phyloP scores from a whole-genome alignment of 1,139 yeast species.

The Kurtzmaniella quercitrusa region DNA sequence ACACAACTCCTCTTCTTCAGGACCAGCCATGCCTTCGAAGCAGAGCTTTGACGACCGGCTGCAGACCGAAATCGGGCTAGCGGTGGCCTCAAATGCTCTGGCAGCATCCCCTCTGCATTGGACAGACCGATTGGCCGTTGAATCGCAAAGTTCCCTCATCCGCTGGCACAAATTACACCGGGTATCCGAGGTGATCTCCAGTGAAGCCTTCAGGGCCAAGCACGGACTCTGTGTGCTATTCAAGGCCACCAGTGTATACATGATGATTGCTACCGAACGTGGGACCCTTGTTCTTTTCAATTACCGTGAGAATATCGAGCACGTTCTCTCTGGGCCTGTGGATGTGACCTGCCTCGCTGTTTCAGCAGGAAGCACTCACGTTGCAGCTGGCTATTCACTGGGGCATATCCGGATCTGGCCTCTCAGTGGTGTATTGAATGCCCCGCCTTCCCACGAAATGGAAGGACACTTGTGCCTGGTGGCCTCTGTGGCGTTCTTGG shows the following conservation, averaged over 20 bases:
- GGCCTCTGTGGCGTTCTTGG: slow-evolving; percentile 42
- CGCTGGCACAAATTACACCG: not conserved
- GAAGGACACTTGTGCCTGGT: not conserved
- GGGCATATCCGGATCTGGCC: slow-evolving; percentile 33
- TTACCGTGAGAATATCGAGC: slow-evolving; percentile 52
- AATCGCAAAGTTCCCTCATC: not conserved
- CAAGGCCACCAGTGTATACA: slow-evolving; percentile 41
- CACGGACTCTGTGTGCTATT: slow-evolving; percentile 52
- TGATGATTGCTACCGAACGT: slow-evolving; percentile 59
- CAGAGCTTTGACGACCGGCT: slow-evolving; percentile 38
- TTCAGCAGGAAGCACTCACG: slow-evolving; percentile 28
- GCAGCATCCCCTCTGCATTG: not conserved
- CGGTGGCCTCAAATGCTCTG: slow-evolving; percentile 12
- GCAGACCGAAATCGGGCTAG: slow-evolving; percentile 24
- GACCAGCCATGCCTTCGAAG: slow-evolving; percentile 8
- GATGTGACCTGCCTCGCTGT: slow-evolving; percentile 41
- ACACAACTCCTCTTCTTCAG: not conserved
- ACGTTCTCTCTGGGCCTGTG: slow-evolving; percentile 29
- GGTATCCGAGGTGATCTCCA: not conserved
- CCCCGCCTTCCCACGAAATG: not conserved
- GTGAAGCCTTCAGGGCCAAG: slow-evolving; percentile 14
- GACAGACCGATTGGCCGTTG: not conserved
- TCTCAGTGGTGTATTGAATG: slow-evolving; percentile 7
- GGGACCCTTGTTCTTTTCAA: slow-evolving; percentile 62
- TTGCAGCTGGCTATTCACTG: slow-evolving; percentile 31